Base-by-base conservation (phyloP, 495 filamentous ascomycete species). In the Aspergillus bridgeri region DNA sequence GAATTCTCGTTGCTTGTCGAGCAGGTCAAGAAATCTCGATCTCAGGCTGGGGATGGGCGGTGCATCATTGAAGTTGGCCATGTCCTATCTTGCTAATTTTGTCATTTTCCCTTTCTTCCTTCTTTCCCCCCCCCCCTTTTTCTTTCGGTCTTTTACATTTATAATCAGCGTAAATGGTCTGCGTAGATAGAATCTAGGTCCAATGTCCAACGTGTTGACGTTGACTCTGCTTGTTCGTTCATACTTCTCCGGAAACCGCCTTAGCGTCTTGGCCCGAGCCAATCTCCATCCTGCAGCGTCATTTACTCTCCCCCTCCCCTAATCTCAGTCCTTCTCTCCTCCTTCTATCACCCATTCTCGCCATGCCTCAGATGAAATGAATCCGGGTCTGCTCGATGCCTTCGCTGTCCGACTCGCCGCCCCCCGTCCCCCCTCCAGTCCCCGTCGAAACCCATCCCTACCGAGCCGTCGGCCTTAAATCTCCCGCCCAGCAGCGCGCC, bases 371-470 rank as follows among this genome's bases (percentile, higher is more conserved):
- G 6, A 27, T 42, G 61, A 62, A 56, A 74, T 71, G 62, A 66
- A 60, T 63, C 48, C 55, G 43, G 47, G 44, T 57, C 63, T 66
- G 63, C 72, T 71, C 74, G 62, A 79, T 79, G 76, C 66, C 66
- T 69, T 61, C 76, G 48, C 65, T 69, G 62, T 63, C 69, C 38
- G 65, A 69, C 51, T 71, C 69, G 56, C 65, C 65, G 29, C 66
- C 68, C 19, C 62, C 73, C 25, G 62, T 70, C 22, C 69, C 77
- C 48, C 72, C 75, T 21, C 75, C 77, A 24, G 71, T 75, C 48
- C 73, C 75, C 48, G 74, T 75, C 61, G 75, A 76, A 61, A 75
- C 72, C 48, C 75, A 79, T 58, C 72, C 77, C 17, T 70, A 76
- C 61, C 74, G 72, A 55, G 60, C 62, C 48, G 64, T 67, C 24